phyloP scores from a whole-genome alignment of 495 filamentous ascomycete species.

The Podospora appendiculata region DNA sequence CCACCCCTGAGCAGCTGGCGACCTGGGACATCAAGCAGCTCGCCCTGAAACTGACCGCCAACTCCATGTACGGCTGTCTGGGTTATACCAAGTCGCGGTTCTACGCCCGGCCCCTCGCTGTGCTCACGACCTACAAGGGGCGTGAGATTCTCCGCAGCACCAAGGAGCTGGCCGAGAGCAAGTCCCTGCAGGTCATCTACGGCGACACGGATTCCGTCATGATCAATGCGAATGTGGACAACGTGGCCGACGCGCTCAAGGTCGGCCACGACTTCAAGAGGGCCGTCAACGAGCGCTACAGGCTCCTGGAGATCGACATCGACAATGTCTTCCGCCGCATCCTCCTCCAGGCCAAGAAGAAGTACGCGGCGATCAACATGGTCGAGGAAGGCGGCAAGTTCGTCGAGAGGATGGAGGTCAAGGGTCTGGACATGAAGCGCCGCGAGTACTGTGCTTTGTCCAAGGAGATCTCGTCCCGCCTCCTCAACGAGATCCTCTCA shows the following conservation, averaged over 20 bases:
- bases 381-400: constrained; percentile 83
- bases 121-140: constrained; percentile 94
- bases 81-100: constrained; percentile 94
- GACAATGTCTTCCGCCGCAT: constrained; percentile 95
- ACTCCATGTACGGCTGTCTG: constrained; percentile 99
- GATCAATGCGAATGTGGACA: constrained; percentile 97
- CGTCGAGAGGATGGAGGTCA: constrained; percentile 92
- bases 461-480: constrained; percentile 78
- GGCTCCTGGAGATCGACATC: constrained; percentile 90
- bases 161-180: constrained; percentile 87
- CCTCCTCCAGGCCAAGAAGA: constrained; percentile 95
- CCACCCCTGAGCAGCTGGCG: constrained; percentile 76
- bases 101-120: constrained; percentile 88
- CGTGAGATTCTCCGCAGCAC: constrained; percentile 95
- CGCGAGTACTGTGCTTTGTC: constrained; percentile 93
- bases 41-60: constrained; percentile 93
- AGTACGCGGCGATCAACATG: constrained; percentile 96
- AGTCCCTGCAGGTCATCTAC: constrained; percentile 86
- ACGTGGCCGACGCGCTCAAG: constrained; percentile 81
- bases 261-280: constrained; percentile 65
- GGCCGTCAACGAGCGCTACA: constrained; percentile 80
- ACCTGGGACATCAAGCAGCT: constrained; percentile 99
- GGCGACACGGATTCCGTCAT: constrained; percentile 99
- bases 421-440: constrained; percentile 94
- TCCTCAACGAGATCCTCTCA: constrained; percentile 86